Conservation (phyloP, 768 basidiomycete genomes). For the Boletus vermiculosoides region DNA sequence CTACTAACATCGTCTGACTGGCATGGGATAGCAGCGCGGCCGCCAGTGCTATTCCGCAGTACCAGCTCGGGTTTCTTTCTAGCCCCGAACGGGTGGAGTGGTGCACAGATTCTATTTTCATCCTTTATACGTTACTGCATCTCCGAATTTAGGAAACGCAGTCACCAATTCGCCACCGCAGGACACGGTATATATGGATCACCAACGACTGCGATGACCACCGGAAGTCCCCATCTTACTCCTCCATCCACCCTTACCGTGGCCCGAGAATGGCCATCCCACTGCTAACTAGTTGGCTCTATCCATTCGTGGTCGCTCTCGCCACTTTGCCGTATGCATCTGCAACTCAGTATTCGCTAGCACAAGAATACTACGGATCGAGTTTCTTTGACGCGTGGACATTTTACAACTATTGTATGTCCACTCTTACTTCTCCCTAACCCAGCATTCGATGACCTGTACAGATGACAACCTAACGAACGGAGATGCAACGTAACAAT, state of each 20-base stretch:
- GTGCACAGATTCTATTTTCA: neutral
- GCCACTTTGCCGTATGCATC: conserved; percentile 10
- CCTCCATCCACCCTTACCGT: neutral
- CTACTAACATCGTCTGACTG: neutral
- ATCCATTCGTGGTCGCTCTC: conserved; percentile 8
- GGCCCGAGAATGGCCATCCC: conserved; percentile 8
- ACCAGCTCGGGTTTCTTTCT: neutral
- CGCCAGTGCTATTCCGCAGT: neutral
- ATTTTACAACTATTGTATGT: conserved; percentile 59
- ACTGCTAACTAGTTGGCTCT: conserved; percentile 1
- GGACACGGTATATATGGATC: conserved; percentile 11
- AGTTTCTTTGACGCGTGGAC: conserved; percentile 67
- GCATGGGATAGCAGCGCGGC: neutral
- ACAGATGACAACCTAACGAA: conserved; percentile 70
- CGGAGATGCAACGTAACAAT: conserved; percentile 53
- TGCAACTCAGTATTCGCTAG: conserved; percentile 47
- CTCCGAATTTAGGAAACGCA: conserved; percentile 1
- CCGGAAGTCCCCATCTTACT: neutral
- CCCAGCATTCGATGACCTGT: neutral
- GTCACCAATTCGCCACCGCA: neutral
- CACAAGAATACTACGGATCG: conserved; percentile 57
- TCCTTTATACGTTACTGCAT: neutral
- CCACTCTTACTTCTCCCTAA: neutral
- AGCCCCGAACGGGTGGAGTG: neutral
- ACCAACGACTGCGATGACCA: neutral